phyloP scores from a whole-genome alignment of 2,329 filamentous ascomycete genomes.

The Pseudopithomyces maydicus region DNA sequence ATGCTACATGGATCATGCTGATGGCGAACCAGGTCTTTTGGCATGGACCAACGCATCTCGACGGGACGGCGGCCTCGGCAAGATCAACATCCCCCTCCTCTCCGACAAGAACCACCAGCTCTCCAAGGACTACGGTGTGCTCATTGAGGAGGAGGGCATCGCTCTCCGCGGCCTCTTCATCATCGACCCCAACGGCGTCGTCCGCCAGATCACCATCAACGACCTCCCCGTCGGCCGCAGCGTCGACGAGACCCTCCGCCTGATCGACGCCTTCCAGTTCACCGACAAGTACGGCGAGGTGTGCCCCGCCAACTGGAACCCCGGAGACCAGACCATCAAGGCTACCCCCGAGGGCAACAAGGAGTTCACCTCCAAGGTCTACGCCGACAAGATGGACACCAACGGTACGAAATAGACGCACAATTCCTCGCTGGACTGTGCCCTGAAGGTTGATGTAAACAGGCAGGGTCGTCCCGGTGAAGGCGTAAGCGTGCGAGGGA shows the following conservation, averaged over 20 bases:
- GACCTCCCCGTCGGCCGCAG: slow-evolving; percentile 68
- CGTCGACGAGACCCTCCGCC: slow-evolving; percentile 67
- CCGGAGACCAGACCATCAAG: slow-evolving; percentile 47
- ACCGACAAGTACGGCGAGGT: slow-evolving; percentile 51
- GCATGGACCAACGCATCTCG: slow-evolving; percentile 61
- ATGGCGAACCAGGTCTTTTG: not conserved
- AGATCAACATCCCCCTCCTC: slow-evolving; percentile 65
- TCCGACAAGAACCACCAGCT: slow-evolving; percentile 67
- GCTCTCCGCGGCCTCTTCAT: slow-evolving; percentile 69
- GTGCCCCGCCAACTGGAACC: slow-evolving; percentile 51
- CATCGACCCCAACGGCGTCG: slow-evolving; percentile 66
- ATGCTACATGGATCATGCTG: no score
- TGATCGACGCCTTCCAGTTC: slow-evolving; percentile 58
- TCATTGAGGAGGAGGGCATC: slow-evolving; percentile 68
- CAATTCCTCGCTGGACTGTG: not conserved
- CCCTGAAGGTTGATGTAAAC: not conserved
- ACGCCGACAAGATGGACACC: slow-evolving; percentile 42
- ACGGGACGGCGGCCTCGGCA: slow-evolving; percentile 66
- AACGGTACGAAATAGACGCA: slow-evolving; percentile 30
- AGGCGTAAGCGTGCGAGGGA: not conserved
- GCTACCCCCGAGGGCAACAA: slow-evolving; percentile 48
- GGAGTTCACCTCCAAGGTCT: slow-evolving; percentile 42
- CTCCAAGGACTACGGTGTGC: slow-evolving; percentile 65
- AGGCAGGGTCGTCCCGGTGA: slow-evolving; percentile 4
- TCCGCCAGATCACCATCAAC: slow-evolving; percentile 69